phyloP scores from a whole-genome alignment of 2,329 filamentous ascomycete species.

The Colletotrichum liaoningense region DNA sequence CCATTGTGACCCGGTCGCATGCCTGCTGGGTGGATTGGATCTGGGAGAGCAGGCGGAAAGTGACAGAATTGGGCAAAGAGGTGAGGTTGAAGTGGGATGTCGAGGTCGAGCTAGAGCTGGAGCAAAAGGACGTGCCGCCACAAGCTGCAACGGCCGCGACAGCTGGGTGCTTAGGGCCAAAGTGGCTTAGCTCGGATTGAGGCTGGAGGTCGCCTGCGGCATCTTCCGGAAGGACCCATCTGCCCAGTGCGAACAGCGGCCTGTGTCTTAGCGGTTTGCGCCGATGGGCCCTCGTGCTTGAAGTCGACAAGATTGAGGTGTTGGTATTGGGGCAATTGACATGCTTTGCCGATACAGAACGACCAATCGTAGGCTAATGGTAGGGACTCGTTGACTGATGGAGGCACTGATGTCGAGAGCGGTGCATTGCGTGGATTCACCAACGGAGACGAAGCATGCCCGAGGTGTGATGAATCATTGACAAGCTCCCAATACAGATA shows the following conservation, averaged over 20 bases:
- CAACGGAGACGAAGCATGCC: not conserved
- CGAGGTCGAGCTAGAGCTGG: slow-evolving; percentile 2
- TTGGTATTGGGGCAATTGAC: not conserved
- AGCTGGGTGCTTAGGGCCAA: not conserved
- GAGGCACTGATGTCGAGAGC: too few relatives aligned
- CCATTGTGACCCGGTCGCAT: slow-evolving; percentile 56
- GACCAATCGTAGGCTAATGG: not conserved
- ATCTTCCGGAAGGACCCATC: slow-evolving; percentile 3
- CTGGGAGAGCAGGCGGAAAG: not conserved
- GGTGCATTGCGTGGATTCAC: not conserved
- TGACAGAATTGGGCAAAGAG: not conserved
- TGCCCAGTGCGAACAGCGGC: not conserved
- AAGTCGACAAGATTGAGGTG: not conserved
- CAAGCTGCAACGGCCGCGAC: not conserved
- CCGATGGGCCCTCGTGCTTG: not conserved
- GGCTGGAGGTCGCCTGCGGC: not conserved
- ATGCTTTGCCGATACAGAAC: not conserved
- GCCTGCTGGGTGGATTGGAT: not conserved
- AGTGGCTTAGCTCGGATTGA: slow-evolving; percentile 6
- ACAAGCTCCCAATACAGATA: not conserved
- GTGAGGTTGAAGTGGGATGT: slow-evolving; percentile 3
- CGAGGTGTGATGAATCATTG: slow-evolving; percentile 14
- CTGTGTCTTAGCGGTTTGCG: not conserved
- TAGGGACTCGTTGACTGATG: not conserved
- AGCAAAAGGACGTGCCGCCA: not conserved